Evolutionary conservation across 225 moss, liverwort and hornwort genomes (phyloP), one percentile per base, ranked within the genome.

Genomic region (Pseudisothecium myosuroides): DNA sequence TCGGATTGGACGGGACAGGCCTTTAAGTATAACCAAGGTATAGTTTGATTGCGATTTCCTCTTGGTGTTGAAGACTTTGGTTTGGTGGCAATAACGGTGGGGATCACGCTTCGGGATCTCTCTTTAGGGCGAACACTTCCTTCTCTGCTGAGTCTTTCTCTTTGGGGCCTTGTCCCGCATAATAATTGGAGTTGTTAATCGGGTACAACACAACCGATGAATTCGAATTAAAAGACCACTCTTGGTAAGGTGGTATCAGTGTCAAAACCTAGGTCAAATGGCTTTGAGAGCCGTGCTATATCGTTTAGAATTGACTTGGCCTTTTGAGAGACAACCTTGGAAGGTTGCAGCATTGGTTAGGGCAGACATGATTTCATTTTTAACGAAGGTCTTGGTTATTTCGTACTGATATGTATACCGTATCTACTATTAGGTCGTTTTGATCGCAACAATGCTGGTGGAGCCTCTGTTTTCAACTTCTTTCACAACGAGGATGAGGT

Each of bases 401-500:
- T 49, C 49, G 60, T 74, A 34, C 32, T 75, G 83, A 88, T 66
- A 37, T 74, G 54, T 50, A 37, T 64, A 7, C 27, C 28, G 26
- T 34, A 12, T 83, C 43, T 89, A 41, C n/a, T 22, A 39, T 73
- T 91, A 98, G 98, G 96, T 76, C 94, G 97, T 26, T 98, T 94
- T 91, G 98, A 98, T 92, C 97, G 98, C 86, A 98, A 96, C 66
- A 94, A 92, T 83, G 88, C 91, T 21, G 96, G 94, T 45, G 95
- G 91, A 87, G 94, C 92, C 27, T 94, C 95, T 56, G 98, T 98
- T 54, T 98, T 98, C 88, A 98, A 98, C 85, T 98, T 98, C 89
- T 98, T 98, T 84, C 97, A 96, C 65, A 96, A 96, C 18, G 98
- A 98, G 58, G 98, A 98, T 45, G 98, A 98, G 97, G 97, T 96